Evolutionary conservation across 176 grass and related monocot genomes (phyloP).

Genomic region (Rhynchospora breviuscula): DNA sequence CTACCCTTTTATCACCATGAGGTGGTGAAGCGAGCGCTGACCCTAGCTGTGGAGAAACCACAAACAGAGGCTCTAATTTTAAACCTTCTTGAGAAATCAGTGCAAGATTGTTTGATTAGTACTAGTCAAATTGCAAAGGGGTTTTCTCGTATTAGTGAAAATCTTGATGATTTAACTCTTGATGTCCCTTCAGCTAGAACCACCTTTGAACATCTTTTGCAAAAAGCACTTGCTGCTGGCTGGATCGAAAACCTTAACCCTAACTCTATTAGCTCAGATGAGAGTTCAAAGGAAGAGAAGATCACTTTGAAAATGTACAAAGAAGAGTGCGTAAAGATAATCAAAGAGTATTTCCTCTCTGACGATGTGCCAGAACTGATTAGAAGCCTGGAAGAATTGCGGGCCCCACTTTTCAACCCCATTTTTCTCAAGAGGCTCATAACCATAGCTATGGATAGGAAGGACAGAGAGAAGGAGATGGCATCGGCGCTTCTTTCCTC

Average conservation of each 20-base stretch:
- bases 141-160: conserved; percentile 54
- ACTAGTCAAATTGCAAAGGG: conserved; percentile 81
- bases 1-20: conserved; percentile 84
- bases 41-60: conserved; percentile 49
- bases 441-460: conserved; percentile 64
- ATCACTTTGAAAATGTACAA: conserved; percentile 49
- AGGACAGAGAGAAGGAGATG: conserved; percentile 92
- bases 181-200: conserved; percentile 67
- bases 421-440: conserved; percentile 81
- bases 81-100: conserved; percentile 57
- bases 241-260: conserved; percentile 55
- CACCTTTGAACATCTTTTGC: conserved; percentile 52
- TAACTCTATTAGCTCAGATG: conserved; percentile 21
- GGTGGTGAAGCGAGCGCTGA: conserved; percentile 80
- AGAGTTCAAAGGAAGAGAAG: conserved; percentile 37
- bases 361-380: conserved; percentile 69
- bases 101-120: conserved; percentile 59
- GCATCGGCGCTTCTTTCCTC: conserved; percentile 68
- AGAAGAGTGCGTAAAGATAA: conserved; percentile 65
- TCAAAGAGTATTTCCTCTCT: conserved; percentile 82
- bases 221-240: conserved; percentile 48
- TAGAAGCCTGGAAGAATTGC: conserved; percentile 72
- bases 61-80: conserved; percentile 44
- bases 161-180: conserved; percentile 65
- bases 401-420: conserved; percentile 57